These are phyloP conservation scores for Russula ochroleuca DNA, from an alignment of 768 basidiomycete genomes.

Conservation along the genomic window DNA sequence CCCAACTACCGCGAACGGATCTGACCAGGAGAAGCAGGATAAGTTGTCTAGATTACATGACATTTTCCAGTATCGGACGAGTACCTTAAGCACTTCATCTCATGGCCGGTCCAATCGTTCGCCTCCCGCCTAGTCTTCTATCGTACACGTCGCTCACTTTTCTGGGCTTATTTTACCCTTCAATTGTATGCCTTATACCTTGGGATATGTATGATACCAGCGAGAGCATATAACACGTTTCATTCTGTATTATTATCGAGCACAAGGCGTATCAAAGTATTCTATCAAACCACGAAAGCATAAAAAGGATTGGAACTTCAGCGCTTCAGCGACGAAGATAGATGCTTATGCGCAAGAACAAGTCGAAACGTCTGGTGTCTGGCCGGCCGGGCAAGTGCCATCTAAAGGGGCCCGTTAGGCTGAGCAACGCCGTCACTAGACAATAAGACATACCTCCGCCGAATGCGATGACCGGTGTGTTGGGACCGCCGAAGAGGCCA, in stretches of 20 bases:
- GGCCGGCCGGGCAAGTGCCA: conserved; percentile 46
- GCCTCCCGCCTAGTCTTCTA: conserved; percentile 9
- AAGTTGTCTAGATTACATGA: conserved; percentile 72
- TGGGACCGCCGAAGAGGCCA: conserved; percentile 49
- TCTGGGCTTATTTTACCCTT: not conserved
- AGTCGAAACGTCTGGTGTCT: conserved; percentile 39
- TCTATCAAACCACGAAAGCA: not conserved
- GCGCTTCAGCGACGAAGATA: not conserved
- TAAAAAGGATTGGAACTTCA: not conserved
- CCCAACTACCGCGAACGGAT: conserved; percentile 28
- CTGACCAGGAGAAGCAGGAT: conserved; percentile 46
- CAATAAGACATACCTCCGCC: conserved; percentile 37
- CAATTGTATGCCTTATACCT: conserved; percentile 22
- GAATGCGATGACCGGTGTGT: conserved; percentile 45
- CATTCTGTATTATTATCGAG: conserved; percentile 13
- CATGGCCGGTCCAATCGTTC: conserved; percentile 29
- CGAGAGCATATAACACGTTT: conserved; percentile 7
- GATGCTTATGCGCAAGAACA: conserved; percentile 38
- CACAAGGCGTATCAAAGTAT: conserved; percentile 1
- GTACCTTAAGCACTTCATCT: conserved; percentile 49
- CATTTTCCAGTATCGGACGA: conserved; percentile 78
- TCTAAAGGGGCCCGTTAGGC: conserved; percentile 30
- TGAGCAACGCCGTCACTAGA: not conserved
- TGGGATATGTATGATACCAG: conserved; percentile 19
- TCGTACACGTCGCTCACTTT: not conserved